These are phyloP conservation scores for Alternaria infectoria DNA, from an alignment of 2,329 filamentous ascomycete genomes.

Conservation along the genomic window DNA sequence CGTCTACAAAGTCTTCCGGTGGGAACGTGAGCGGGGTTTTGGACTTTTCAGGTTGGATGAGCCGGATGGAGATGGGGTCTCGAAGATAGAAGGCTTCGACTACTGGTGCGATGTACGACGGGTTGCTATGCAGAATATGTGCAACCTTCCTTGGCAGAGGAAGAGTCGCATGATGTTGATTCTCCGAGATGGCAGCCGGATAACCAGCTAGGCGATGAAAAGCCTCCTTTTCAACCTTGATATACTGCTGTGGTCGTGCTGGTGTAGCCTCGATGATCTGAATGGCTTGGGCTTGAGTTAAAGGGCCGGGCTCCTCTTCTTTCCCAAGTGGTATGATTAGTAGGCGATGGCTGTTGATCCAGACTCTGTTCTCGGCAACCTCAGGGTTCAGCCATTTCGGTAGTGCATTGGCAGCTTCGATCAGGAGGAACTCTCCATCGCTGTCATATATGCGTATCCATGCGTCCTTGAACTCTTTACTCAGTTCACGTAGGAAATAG, in stretches of 20 bases:
- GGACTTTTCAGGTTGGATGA: conserved; percentile 63
- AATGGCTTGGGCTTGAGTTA: conserved; percentile 71
- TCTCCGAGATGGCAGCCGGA: conserved; percentile 74
- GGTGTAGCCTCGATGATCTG: conserved; percentile 63
- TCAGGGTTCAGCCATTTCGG: conserved; percentile 93
- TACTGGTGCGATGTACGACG: conserved; percentile 79
- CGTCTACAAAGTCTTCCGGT: conserved; percentile 77
- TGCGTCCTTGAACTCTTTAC: conserved; percentile 70
- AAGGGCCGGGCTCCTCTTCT: conserved; percentile 35
- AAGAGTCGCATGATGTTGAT: conserved; percentile 76
- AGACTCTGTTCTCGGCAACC: conserved; percentile 83
- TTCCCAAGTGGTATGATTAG: conserved; percentile 69
- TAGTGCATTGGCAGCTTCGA: conserved; percentile 87
- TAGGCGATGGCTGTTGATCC: conserved; percentile 81
- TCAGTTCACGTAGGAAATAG: conserved; percentile 83
- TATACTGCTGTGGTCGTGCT: conserved; percentile 70
- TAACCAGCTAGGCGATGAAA: conserved; percentile 89
- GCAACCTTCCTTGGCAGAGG: conserved; percentile 83
- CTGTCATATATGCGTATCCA: conserved; percentile 87
- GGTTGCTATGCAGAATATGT: conserved; percentile 75
- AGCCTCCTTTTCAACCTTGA: conserved; percentile 81
- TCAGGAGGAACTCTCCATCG: conserved; percentile 93
- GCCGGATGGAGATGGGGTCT: conserved; percentile 76
- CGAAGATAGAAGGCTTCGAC: conserved; percentile 92
- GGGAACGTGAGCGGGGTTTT: conserved; percentile 66